These are phyloP conservation scores for Xylaria nigripes DNA, from an alignment of 495 filamentous ascomycete genomes.

Conservation along the genomic window DNA sequence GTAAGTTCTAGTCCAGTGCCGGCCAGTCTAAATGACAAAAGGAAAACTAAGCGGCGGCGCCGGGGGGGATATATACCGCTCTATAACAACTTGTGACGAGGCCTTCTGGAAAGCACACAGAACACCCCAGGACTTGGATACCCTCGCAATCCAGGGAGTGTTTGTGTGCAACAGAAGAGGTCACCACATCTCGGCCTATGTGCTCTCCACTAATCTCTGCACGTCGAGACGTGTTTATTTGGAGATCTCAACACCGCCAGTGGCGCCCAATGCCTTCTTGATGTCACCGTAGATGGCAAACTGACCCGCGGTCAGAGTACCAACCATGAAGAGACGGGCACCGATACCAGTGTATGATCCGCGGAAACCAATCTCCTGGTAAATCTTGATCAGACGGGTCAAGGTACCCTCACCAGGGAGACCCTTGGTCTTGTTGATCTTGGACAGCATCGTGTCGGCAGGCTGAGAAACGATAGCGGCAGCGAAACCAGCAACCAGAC, in stretches of 20 bases:
- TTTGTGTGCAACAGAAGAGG: conserved; percentile 4
- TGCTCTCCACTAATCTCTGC: not conserved
- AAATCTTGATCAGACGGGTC: conserved; percentile 90
- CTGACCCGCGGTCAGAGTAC: conserved; percentile 78
- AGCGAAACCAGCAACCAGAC: conserved; percentile 96
- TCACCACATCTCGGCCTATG: not conserved
- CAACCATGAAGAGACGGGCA: conserved; percentile 80
- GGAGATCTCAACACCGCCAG: conserved; percentile 70
- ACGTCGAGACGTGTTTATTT: conserved; percentile 29
- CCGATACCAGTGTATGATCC: conserved; percentile 90
- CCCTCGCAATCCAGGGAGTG: not conserved
- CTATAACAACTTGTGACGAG: conserved; percentile 11
- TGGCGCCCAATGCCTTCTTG: conserved; percentile 50
- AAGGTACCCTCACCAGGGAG: conserved; percentile 90
- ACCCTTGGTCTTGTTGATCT: conserved; percentile 99
- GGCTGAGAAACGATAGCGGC: conserved; percentile 95
- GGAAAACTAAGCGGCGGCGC: conserved; percentile 16
- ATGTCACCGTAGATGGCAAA: conserved; percentile 89
- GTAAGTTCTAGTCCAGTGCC: conserved; percentile 20
- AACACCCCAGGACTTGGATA: not conserved
- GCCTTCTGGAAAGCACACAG: conserved; percentile 8
- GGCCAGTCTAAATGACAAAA: conserved; percentile 27
- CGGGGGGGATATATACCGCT: conserved; percentile 14
- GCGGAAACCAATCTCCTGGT: conserved; percentile 80
- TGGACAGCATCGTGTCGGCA: conserved; percentile 97